A percentile compares a stretch with the other conserved stretches of the same genome.
Evolutionary conservation across 345 rosid species (phyloP).

Genomic region (Brassica juncea): DNA sequence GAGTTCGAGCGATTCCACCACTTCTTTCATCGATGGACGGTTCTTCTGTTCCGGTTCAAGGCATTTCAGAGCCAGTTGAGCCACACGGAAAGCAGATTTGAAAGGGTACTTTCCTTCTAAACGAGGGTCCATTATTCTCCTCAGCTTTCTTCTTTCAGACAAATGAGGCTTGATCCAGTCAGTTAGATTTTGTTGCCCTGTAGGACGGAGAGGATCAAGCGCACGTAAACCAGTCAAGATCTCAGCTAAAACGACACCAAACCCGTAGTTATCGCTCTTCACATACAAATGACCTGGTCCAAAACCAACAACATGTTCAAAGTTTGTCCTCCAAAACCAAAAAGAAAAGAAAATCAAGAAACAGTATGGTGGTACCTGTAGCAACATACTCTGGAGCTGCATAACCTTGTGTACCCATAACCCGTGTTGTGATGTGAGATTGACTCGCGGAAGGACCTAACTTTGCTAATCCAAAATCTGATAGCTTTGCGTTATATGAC

Average conservation of each 20-base stretch:
- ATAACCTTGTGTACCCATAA: slow-evolving; percentile 92
- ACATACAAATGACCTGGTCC: slow-evolving; percentile 93
- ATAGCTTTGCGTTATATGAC: slow-evolving; percentile 83
- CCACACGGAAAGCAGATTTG: slow-evolving; percentile 62
- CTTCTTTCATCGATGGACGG: slow-evolving; percentile 90
- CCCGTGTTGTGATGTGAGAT: slow-evolving; percentile 92
- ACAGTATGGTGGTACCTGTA: slow-evolving; percentile 53
- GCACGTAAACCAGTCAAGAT: slow-evolving; percentile 79
- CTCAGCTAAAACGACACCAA: slow-evolving; percentile 92
- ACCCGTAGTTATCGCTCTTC: slow-evolving; percentile 93
- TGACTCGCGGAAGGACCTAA: slow-evolving; percentile 95
- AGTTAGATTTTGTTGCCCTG: slow-evolving; percentile 58
- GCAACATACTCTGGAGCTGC: slow-evolving; percentile 98
- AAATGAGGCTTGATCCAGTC: slow-evolving; percentile 91
- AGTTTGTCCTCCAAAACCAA: not conserved
- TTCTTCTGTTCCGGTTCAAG: slow-evolving; percentile 65
- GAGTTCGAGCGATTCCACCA: slow-evolving; percentile 61
- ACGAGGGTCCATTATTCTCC: slow-evolving; percentile 63
- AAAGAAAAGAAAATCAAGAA: slow-evolving; percentile 7
- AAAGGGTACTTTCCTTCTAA: slow-evolving; percentile 83
- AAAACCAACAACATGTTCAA: slow-evolving; percentile 19
- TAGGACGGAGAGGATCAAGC: slow-evolving; percentile 75
- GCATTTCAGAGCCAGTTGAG: slow-evolving; percentile 72
- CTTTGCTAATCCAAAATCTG: slow-evolving; percentile 95
- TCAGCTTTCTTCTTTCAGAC: slow-evolving; percentile 65